phyloP scores from a whole-genome alignment of 2,329 filamentous ascomycete genomes.

The Microdochium nivale region DNA sequence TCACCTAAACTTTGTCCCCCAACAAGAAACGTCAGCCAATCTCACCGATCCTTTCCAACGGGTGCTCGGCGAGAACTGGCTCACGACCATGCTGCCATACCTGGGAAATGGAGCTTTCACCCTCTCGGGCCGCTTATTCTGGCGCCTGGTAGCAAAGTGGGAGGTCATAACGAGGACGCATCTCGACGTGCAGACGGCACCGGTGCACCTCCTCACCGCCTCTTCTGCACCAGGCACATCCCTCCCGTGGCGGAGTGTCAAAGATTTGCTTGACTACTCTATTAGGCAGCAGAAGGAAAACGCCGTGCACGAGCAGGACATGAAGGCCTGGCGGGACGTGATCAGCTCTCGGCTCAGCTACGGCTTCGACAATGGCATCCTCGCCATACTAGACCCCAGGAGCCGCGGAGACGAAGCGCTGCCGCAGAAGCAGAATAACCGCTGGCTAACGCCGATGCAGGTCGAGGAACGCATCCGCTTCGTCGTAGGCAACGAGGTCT shows the following conservation, averaged over 20 bases:
- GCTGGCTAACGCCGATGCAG: background rate
- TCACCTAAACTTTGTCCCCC: too few relatives aligned
- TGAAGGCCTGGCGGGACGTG: background rate
- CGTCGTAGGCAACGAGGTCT: background rate
- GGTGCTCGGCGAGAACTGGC: background rate
- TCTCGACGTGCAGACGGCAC: background rate
- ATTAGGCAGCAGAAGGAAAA: too few relatives aligned
- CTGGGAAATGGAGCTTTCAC: constrained; percentile 6
- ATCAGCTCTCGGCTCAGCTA: background rate
- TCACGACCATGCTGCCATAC: constrained; percentile 3
- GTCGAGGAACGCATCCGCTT: background rate
- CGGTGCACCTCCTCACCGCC: too few relatives aligned
- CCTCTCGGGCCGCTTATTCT: constrained; percentile 6
- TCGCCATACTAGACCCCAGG: background rate
- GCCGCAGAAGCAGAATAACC: too few relatives aligned
- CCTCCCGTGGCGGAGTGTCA: background rate
- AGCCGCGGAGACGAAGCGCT: background rate
- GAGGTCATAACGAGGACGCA: constrained; percentile 1
- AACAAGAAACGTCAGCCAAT: background rate
- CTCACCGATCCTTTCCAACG: constrained; percentile 4
- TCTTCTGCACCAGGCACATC: too few relatives aligned
- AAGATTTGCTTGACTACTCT: background rate
- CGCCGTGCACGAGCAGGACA: background rate
- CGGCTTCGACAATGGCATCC: background rate
- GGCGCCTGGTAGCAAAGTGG: constrained; percentile 4